Evolutionary conservation across 495 filamentous ascomycete species (phyloP), one percentile per base, ranked within the genome.

Genomic region (Corynascus novoguineensis): DNA sequence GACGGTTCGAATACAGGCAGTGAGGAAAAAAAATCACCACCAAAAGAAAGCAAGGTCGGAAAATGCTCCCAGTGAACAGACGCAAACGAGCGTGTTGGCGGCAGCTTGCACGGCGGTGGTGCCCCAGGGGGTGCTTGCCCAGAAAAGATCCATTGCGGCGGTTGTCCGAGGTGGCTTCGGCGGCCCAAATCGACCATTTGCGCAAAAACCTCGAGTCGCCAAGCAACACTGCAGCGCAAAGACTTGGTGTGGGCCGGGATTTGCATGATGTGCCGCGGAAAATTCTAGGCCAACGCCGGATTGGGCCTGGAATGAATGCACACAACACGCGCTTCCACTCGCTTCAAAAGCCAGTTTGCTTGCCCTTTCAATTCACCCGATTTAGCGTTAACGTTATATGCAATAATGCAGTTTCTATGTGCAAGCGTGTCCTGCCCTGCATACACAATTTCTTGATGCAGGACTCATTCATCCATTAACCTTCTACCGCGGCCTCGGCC

Each of bases 201-300:
- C 49, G 42, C 55, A 62, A 22, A 10, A 15, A 51, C n/a, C n/a
- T n/a, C n/a, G n/a, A n/a, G n/a, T n/a, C 44, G 42, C 50, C 50
- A 57, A 46, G 37, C 6, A 35, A 3, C 9, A 3, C 32, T 37
- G 22, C 41, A n/a, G n/a, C 24, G 29, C 45, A 37, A 50, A 28
- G 31, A 11, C n/a, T 12, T 7, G 37, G 4, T 24, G 55, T 59
- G 60, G 55, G 53, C 28, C 44, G 22, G n/a, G 51, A 59, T 58
- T 50, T 55, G 64, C 66, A 64, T 67, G 64, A 68, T 67, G 59
- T 64, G 60, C 66, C 60, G 61, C 48, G 47, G 19, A 48, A 62
- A 65, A 65, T 59, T 60, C 57, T 60, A 54, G 64, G 58, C 55
- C 35, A 19, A 31, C 41, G 51, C 54, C 57, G 58, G 58, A 55